phyloP scores from a whole-genome alignment of 2,329 filamentous ascomycete species.

The Phaeophleospora eucalypticola region DNA sequence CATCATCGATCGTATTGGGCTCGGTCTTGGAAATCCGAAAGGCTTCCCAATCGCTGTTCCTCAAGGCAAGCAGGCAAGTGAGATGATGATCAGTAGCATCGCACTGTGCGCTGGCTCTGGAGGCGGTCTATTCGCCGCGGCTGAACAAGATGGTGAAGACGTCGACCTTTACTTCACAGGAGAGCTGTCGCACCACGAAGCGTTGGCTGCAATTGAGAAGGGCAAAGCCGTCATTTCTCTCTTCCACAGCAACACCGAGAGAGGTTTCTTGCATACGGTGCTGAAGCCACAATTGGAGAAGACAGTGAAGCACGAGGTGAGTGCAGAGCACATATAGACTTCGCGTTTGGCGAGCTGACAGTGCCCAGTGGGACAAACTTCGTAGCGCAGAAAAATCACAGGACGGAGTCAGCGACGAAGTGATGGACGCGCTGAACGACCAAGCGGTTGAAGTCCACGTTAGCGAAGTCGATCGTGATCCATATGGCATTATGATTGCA shows the following conservation, averaged over 20 bases:
- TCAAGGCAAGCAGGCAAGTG: conserved; percentile 52
- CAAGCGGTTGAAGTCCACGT: conserved; percentile 62
- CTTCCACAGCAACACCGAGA: conserved; percentile 91
- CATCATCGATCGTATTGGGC: conserved; percentile 60
- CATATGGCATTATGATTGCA: conserved; percentile 68
- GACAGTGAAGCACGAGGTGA: conserved; percentile 49
- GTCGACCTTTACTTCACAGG: conserved; percentile 86
- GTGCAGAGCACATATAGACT: no score
- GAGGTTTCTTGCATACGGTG: conserved; percentile 70
- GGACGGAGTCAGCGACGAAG: conserved; percentile 35
- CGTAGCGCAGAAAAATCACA: conserved; percentile 40
- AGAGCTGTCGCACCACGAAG: conserved; percentile 90
- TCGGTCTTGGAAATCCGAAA: conserved; percentile 62
- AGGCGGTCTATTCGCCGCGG: conserved; percentile 65
- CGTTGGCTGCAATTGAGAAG: conserved; percentile 77
- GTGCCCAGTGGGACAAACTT: conserved; percentile 48
- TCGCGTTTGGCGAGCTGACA: no score
- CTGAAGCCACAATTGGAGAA: conserved; percentile 63
- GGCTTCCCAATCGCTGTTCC: conserved; percentile 62
- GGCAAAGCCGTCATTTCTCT: conserved; percentile 78
- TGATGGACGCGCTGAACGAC: conserved; percentile 49
- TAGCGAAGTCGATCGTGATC: conserved; percentile 79
- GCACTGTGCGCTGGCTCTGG: conserved; percentile 90
- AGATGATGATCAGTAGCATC: conserved; percentile 61
- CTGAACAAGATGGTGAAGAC: conserved; percentile 40